Evolutionary conservation across 257 asterid species (phyloP), one percentile per base, ranked within the genome.

Genomic region (Solanum etuberosum): DNA sequence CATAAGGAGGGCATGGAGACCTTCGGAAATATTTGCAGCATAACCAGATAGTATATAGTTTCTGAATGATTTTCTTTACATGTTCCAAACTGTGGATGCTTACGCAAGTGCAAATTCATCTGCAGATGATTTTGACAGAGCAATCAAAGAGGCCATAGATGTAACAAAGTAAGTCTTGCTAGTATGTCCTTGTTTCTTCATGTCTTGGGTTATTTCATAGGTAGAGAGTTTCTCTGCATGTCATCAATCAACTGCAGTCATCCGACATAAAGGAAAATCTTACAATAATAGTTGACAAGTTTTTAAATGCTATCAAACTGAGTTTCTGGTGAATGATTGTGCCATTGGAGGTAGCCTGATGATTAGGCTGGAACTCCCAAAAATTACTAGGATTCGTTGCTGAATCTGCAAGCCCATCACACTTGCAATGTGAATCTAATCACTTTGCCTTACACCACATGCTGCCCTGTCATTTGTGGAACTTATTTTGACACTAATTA

Each of bases 51-150:
- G 42, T 81, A 81, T 29, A 14, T 32, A 29, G 21, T 34, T 57
- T 77, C 43, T n/a, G 21, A 67, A 54, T 38, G 31, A 29, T 81
- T 86, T 80, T 35, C 40, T 81, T 73, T 48, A 42, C 15, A 25
- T 86, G 32, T 46, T 77, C 27, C 83, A 43, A 65, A 38, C 61
- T 29, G 83, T 29, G 85, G 83, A 46, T 51, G 67, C 77, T 46
- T 59, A 83, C 10, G 37, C 25, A 38, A 76, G 29, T 67, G 78
- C 29, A 32, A 87, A 89, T 38, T 74, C 21, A 68, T 72, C 46
- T 93, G 90, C 98, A 96, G 99, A 94, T 88, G 91, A 91, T 86
- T 95, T 90, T 89, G 99, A 96, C 92, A 94, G 82, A 91, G 93
- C 95, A 85, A 96, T 95, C 86, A 42, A 87, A 10, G 94, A 95